Evolutionary conservation across 2,329 filamentous ascomycete species (phyloP).

Genomic region (Venturiaceae sp.): DNA sequence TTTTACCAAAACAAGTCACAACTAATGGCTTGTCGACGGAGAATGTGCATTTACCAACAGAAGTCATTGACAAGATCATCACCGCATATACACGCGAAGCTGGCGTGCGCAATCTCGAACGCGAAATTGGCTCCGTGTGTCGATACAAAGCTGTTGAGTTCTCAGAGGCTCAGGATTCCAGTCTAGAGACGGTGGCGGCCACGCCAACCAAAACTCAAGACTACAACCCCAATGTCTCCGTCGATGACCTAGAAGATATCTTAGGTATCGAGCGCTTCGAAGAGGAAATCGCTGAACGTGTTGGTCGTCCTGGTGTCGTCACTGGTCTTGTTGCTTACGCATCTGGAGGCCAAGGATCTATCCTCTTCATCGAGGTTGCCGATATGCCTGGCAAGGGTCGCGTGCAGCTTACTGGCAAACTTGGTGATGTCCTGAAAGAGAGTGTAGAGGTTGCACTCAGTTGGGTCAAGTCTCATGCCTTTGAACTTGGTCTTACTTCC

Average conservation of each 20-base stretch:
- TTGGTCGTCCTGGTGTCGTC: slow-evolving; percentile 75
- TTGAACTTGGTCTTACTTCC: slow-evolving; percentile 73
- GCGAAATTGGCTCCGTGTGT: slow-evolving; percentile 90
- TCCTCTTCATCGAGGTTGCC: slow-evolving; percentile 95
- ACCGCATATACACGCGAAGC: slow-evolving; percentile 94
- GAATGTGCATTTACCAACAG: slow-evolving; percentile 67
- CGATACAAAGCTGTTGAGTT: slow-evolving; percentile 92
- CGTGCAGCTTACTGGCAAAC: slow-evolving; percentile 90
- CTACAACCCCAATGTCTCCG: slow-evolving; percentile 64
- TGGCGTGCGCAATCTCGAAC: slow-evolving; percentile 90
- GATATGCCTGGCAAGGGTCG: slow-evolving; percentile 91
- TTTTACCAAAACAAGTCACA: slow-evolving; percentile 92
- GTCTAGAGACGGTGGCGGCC: slow-evolving; percentile 35
- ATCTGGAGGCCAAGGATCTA: slow-evolving; percentile 85
- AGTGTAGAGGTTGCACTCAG: slow-evolving; percentile 91
- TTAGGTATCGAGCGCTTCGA: slow-evolving; percentile 90
- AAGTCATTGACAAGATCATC: slow-evolving; percentile 90
- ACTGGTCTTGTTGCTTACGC: slow-evolving; percentile 94
- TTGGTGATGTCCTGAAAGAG: slow-evolving; percentile 95
- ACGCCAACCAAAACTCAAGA: slow-evolving; percentile 22
- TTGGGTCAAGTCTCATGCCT: slow-evolving; percentile 96
- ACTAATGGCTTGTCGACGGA: slow-evolving; percentile 74
- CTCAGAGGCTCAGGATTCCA: slow-evolving; percentile 73
- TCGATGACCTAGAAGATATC: slow-evolving; percentile 80
- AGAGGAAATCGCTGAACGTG: slow-evolving; percentile 87